Evolutionary conservation across 345 rosid species (phyloP), one percentile per base, ranked within the genome.

Genomic region (Murraya paniculata): DNA sequence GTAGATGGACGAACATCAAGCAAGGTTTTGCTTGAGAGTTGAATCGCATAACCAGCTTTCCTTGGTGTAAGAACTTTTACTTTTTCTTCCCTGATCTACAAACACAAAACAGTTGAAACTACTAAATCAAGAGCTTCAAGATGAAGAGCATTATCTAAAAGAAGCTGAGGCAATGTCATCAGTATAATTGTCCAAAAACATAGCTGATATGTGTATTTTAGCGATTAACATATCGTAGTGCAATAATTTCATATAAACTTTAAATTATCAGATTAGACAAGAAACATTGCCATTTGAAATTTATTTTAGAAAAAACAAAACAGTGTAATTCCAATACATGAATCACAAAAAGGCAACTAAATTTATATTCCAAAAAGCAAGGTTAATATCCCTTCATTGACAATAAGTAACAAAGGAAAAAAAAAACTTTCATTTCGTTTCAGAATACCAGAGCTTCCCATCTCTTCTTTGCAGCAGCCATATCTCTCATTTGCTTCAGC

Each of bases 391-490:
- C 70, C 28, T 30, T 31, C 39, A 3, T 30, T 18, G 21, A 71
- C 7, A 30, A 30, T n/a, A 59, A 45, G 28, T 13, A 68, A 53
- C 14, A 62, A n/a, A 18, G 31, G 18, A 4, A 31, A 3, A 30
- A 30, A 56, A 60, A 18, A 24, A 5, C 9, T 5, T 16, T 28
- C 9, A 53, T n/a, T 31, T 19, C 24, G 14, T 14, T 19, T 13
- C 24, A 53, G 31, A 18, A 25, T 88, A 95, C 99, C 98, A 93
- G 75, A 78, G 89, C 87, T 76, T 95, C 98, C 98, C 97, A 93
- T 90, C 96, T 90, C 86, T 92, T 95, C 89, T 88, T 91, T 27
- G 98, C 96, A 79, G 97, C 93, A 78, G 98, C 92, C 93, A 92
- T 86, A 80, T 92, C 98, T 84, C 89, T 91, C 93, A 92, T 84